phyloP scores from a whole-genome alignment of 345 rosid genomes.

The Pugionium cornutum region DNA sequence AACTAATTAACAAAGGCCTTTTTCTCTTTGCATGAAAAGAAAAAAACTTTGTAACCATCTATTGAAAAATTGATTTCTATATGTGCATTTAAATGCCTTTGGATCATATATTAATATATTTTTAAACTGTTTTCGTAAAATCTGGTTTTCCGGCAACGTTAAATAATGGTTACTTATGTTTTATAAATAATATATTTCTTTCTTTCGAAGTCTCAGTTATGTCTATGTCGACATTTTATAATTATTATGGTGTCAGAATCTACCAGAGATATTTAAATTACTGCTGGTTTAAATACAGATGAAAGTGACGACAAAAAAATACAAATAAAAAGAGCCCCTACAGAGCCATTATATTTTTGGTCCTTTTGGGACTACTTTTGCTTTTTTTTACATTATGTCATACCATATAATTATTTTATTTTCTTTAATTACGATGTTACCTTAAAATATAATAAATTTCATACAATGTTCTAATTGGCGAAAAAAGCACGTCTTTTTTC shows the following conservation, averaged over 20 bases:
- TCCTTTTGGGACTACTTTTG: constrained; percentile 29
- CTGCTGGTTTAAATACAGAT: constrained; percentile 1
- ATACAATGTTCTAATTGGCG: background rate
- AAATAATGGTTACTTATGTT: background rate
- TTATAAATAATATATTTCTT: constrained; percentile 9
- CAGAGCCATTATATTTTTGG: constrained; percentile 29
- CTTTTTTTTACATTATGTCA: constrained; percentile 25
- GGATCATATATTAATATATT: too few species aligned
- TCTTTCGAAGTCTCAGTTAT: constrained; percentile 24
- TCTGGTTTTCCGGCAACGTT: too few species aligned
- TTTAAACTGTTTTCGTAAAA: too few species aligned
- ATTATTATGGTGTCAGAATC: constrained; percentile 37
- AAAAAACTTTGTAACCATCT: too few species aligned
- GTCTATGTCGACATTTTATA: constrained; percentile 37
- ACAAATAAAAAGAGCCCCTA: constrained; percentile 26
- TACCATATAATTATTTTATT: constrained; percentile 11
- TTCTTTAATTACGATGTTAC: constrained; percentile 13
- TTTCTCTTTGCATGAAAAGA: background rate
- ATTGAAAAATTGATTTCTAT: too few species aligned
- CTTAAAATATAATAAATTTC: background rate
- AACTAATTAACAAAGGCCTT: background rate
- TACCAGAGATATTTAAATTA: constrained; percentile 24
- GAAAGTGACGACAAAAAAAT: background rate
- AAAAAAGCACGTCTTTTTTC: too few species aligned
- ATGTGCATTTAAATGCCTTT: too few species aligned